Percentiles rank a stretch among this genome's conserved stretches.
Conservation (phyloP, 148 eudicot genomes). For the Amaranthus palmeri region DNA sequence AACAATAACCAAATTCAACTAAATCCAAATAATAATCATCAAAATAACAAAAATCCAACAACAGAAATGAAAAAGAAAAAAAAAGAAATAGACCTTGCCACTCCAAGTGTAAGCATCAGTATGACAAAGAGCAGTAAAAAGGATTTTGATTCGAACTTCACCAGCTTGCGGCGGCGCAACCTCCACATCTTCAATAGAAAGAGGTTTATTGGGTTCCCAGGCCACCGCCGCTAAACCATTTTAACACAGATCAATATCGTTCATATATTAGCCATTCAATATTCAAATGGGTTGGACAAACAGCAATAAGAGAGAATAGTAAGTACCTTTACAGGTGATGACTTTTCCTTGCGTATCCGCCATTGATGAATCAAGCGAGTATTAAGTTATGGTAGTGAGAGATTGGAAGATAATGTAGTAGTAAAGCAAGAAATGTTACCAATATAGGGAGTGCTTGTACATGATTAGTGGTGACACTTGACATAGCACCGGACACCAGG, state of each 20-base stretch:
- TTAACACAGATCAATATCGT: constrained; percentile 5
- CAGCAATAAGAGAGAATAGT: background rate
- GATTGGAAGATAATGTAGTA: no score
- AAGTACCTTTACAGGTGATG: constrained; percentile 96
- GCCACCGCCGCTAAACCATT: constrained; percentile 82
- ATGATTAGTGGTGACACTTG: no score
- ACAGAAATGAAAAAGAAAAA: background rate
- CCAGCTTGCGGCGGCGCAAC: constrained; percentile 99
- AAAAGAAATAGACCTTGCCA: constrained; percentile 61
- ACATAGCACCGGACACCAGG: no score
- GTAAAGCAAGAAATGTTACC: no score
- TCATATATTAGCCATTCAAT: background rate
- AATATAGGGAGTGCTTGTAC: no score
- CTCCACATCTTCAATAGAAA: constrained; percentile 86
- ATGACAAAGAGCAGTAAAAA: constrained; percentile 92
- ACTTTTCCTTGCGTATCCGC: constrained; percentile 77
- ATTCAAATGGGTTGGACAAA: background rate
- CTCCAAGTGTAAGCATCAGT: constrained; percentile 99
- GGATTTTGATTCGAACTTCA: constrained; percentile 80
- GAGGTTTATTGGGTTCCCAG: constrained; percentile 87
- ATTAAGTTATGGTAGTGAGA: no score
- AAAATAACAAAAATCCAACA: background rate
- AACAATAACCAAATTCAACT: background rate
- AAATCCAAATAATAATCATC: background rate
- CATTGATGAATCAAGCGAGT: constrained; percentile 18